phyloP scores from a whole-genome alignment of 441 rosid genomes.

The Erysimum cheiri region DNA sequence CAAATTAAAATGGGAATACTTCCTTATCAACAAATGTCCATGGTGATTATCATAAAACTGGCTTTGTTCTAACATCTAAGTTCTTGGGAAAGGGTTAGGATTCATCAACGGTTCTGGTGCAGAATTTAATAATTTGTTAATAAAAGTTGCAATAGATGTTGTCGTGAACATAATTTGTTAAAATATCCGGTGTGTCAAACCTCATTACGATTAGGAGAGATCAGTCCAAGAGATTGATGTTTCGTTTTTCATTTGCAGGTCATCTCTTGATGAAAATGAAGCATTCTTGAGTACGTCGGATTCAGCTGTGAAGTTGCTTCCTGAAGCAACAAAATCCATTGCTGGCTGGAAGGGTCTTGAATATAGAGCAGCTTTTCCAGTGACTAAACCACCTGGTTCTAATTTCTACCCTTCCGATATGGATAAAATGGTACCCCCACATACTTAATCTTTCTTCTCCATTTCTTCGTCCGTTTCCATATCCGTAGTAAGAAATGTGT shows the following conservation, averaged over 20 bases:
- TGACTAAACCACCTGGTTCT: slow-evolving; percentile 82
- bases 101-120: not conserved
- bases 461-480: not conserved
- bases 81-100: not conserved
- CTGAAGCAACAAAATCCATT: slow-evolving; percentile 69
- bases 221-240: slow-evolving; percentile 18
- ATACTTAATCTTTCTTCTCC: slow-evolving; percentile 27
- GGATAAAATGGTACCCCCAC: slow-evolving; percentile 75
- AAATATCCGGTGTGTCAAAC: slow-evolving; percentile 9
- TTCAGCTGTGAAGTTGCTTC: slow-evolving; percentile 79
- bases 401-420: slow-evolving; percentile 96
- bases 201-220: slow-evolving; percentile 16
- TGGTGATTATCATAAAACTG: slow-evolving; percentile 57
- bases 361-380: slow-evolving; percentile 85
- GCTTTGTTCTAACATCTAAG: slow-evolving; percentile 24
- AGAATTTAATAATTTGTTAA: slow-evolving; percentile 5
- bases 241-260: slow-evolving; percentile 61
- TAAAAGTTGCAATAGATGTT: slow-evolving; percentile 1
- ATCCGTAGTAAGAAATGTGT: slow-evolving; percentile 2
- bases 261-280: slow-evolving; percentile 87
- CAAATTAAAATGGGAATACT: slow-evolving; percentile 77
- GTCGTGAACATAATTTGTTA: not conserved
- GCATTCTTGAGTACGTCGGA: slow-evolving; percentile 86
- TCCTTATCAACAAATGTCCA: slow-evolving; percentile 86
- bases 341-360: slow-evolving; percentile 93